A percentile compares a stretch with the other conserved stretches of the same genome.
Conservation (phyloP, 2,329 filamentous ascomycete species). For the Claviceps sp. region DNA sequence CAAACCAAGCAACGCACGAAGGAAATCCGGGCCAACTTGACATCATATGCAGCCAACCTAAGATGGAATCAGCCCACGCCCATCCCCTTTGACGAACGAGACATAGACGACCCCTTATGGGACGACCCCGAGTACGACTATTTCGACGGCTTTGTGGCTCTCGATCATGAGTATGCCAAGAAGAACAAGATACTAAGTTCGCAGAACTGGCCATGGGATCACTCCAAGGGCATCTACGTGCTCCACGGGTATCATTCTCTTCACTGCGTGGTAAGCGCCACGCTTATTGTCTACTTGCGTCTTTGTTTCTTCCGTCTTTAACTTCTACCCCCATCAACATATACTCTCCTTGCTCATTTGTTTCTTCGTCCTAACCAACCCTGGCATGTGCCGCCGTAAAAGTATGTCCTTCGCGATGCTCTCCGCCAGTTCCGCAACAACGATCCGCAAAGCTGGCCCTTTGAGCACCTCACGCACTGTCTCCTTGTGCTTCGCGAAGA, state of each 20-base stretch:
- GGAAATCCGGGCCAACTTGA: background rate
- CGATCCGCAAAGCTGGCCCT: background rate
- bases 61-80: background rate
- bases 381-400: background rate
- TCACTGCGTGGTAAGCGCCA: slow-evolving; percentile 14
- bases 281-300: background rate
- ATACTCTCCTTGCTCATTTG: too few relatives aligned
- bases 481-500: slow-evolving; percentile 15
- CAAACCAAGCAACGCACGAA: background rate
- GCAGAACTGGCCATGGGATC: slow-evolving; percentile 19
- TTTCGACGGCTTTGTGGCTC: background rate
- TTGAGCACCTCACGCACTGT: slow-evolving; percentile 12
- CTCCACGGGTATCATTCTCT: slow-evolving; percentile 17
- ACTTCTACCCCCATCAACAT: background rate
- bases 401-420: background rate
- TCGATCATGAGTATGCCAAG: slow-evolving; percentile 9
- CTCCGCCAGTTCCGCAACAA: slow-evolving; percentile 7
- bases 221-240: slow-evolving; percentile 15
- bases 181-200: slow-evolving; percentile 10
- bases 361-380: too few relatives aligned
- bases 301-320: background rate
- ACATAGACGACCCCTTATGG: slow-evolving; percentile 4
- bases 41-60: background rate
- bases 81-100: slow-evolving; percentile 5
- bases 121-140: slow-evolving; percentile 2